These are phyloP conservation scores for Stephanodiscus minutulus DNA, from an alignment of 108 stramenopile genomes.

Conservation along the genomic window DNA sequence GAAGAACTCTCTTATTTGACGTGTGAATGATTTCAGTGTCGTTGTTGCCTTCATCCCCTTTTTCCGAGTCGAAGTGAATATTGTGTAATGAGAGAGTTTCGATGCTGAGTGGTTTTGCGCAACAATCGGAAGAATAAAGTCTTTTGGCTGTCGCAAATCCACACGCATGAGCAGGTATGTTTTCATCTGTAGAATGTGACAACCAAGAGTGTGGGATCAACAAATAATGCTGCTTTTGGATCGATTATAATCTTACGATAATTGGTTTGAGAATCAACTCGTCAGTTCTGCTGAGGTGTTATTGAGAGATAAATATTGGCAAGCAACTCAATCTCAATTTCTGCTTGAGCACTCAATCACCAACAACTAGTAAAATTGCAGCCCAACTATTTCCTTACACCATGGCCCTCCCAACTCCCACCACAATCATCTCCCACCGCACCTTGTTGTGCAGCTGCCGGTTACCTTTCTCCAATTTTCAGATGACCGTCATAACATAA, in stretches of 20 bases:
- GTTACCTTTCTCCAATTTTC: too few species aligned
- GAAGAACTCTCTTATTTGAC: constrained; percentile 68
- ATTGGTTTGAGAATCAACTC: too few species aligned
- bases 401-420: too few species aligned
- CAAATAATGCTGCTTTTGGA: background rate
- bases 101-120: background rate
- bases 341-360: background rate
- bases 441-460: too few species aligned
- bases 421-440: too few species aligned
- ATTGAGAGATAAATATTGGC: too few species aligned
- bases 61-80: background rate
- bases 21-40: constrained; percentile 1
- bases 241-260: background rate
- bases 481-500: too few species aligned
- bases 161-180: too few species aligned
- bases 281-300: too few species aligned
- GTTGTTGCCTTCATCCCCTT: background rate
- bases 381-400: background rate
- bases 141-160: constrained; percentile 27
- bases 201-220: background rate
- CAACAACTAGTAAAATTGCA: background rate
- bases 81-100: background rate
- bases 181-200: background rate
- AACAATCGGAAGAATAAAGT: constrained; percentile 48
- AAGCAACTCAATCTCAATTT: background rate